Percentiles rank a stretch among this genome's conserved stretches.
Conservation (phyloP, 805 yeast genomes). For the Barnettozyma vustinii region DNA sequence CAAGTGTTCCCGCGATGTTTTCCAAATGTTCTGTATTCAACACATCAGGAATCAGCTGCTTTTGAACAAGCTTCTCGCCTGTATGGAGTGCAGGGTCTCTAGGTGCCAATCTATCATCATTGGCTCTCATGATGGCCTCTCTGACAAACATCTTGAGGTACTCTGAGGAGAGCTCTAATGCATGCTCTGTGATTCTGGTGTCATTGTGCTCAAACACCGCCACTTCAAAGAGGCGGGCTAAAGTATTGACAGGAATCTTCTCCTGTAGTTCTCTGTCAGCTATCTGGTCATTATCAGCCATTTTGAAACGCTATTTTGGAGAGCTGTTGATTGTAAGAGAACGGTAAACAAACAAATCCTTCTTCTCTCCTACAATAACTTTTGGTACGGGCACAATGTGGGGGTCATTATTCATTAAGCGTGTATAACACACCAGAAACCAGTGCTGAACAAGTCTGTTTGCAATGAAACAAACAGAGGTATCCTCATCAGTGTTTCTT, state of each 20-base stretch:
- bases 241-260: slow-evolving; percentile 28
- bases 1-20: slow-evolving; percentile 50
- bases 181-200: slow-evolving; percentile 43
- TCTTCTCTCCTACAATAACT: background rate
- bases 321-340: background rate
- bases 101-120: slow-evolving; percentile 35
- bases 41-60: slow-evolving; percentile 24
- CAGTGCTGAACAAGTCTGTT: slow-evolving; percentile 13
- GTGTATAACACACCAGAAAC: slow-evolving; percentile 19
- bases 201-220: slow-evolving; percentile 41
- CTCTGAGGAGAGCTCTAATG: slow-evolving; percentile 46
- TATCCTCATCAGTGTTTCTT: slow-evolving; percentile 1
- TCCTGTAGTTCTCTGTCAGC: background rate
- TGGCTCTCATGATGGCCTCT: slow-evolving; percentile 55
- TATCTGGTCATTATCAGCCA: background rate
- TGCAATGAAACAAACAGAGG: slow-evolving; percentile 24
- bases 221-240: slow-evolving; percentile 48
- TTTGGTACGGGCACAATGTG: background rate
- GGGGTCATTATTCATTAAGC: slow-evolving; percentile 1
- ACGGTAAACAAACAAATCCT: background rate
- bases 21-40: slow-evolving; percentile 51
- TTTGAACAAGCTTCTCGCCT: slow-evolving; percentile 9
- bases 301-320: background rate
- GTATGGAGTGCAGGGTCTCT: slow-evolving; percentile 11
- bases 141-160: slow-evolving; percentile 50